Conservation (phyloP, 192 early-diverging fungal species). For the Umbelopsis isabellina region DNA sequence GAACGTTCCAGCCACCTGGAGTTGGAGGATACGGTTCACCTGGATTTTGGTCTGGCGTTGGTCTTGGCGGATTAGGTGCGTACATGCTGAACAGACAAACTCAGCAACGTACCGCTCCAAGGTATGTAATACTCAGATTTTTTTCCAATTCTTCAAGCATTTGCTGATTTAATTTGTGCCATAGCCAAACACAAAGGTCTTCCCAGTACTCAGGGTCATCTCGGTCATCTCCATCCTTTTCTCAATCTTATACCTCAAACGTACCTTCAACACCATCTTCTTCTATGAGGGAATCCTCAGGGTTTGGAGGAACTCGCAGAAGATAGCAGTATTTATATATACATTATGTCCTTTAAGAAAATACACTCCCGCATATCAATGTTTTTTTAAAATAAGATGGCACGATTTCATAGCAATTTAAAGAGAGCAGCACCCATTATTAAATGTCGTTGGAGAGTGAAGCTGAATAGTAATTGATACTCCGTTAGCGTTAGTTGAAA, state of each 20-base stretch:
- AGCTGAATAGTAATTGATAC: too few relatives aligned
- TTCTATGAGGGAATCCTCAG: slow-evolving; percentile 30
- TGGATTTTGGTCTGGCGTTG: slow-evolving; percentile 44
- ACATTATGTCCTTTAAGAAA: too few relatives aligned
- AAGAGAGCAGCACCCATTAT: too few relatives aligned
- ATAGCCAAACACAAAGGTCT: not conserved
- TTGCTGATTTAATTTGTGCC: not conserved
- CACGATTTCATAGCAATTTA: too few relatives aligned
- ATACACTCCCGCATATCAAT: not conserved
- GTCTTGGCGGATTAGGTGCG: slow-evolving; percentile 32
- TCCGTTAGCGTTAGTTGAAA: too few relatives aligned
- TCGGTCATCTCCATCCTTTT: not conserved
- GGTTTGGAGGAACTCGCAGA: slow-evolving; percentile 37
- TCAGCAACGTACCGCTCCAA: not conserved
- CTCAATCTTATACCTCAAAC: not conserved
- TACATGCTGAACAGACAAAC: slow-evolving; percentile 31
- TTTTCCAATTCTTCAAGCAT: too few relatives aligned
- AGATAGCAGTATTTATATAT: slow-evolving; percentile 8
- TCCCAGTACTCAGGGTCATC: slow-evolving; percentile 23
- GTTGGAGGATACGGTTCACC: slow-evolving; percentile 31
- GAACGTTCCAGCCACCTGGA: not conserved
- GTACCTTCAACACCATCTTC: slow-evolving; percentile 19
- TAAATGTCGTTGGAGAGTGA: too few relatives aligned
- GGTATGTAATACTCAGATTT: not conserved
- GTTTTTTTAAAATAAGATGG: too few relatives aligned